Evolutionary conservation across 2,329 filamentous ascomycete genomes (phyloP).

Genomic region (Penicillium vulpinum): DNA sequence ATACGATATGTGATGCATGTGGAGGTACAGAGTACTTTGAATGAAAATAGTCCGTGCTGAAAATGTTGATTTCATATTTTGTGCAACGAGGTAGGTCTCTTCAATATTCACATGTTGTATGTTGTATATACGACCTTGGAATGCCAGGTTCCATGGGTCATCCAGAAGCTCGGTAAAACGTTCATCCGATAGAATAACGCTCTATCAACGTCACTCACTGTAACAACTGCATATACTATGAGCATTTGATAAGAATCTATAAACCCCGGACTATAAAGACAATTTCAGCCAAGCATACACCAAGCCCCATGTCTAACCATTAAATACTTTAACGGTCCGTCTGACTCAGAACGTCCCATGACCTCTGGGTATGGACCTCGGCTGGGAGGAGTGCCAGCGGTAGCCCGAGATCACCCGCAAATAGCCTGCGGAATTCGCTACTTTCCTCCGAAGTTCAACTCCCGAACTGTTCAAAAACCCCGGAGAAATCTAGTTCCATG

Average conservation of each 20-base stretch:
- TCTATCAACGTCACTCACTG: neutral
- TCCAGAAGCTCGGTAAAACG: slow-evolving; percentile 17
- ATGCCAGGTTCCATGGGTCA: neutral
- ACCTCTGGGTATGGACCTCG: slow-evolving; percentile 21
- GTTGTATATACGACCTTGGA: too few species aligned
- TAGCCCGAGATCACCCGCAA: slow-evolving; percentile 24
- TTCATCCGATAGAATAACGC: slow-evolving; percentile 16
- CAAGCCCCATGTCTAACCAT: neutral
- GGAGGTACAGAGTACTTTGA: neutral
- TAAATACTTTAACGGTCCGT: neutral
- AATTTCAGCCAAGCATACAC: neutral
- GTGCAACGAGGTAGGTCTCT: too few species aligned
- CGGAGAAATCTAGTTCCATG: slow-evolving; percentile 16
- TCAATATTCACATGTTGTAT: too few species aligned
- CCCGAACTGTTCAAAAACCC: slow-evolving; percentile 1
- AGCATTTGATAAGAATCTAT: neutral
- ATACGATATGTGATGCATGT: neutral
- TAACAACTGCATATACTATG: neutral
- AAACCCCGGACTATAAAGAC: neutral
- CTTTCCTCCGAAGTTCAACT: slow-evolving; percentile 5
- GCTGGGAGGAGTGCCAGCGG: slow-evolving; percentile 21
- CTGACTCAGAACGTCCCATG: slow-evolving; percentile 19
- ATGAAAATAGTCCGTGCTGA: neutral
- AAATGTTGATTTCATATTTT: neutral
- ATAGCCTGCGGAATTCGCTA: slow-evolving; percentile 14